phyloP scores from a whole-genome alignment of 345 rosid species.

The Arabidopsis thaliana region DNA sequence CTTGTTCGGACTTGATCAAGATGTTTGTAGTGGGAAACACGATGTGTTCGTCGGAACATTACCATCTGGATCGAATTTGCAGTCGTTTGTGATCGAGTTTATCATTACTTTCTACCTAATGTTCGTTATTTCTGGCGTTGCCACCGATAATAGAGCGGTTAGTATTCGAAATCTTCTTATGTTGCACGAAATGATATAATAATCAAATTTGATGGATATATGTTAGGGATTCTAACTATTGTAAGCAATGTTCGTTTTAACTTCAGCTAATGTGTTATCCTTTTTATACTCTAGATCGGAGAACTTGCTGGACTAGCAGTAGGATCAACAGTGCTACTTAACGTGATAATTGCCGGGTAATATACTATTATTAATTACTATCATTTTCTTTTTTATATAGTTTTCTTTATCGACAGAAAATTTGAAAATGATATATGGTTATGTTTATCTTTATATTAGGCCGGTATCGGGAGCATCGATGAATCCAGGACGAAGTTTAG shows the following conservation, averaged over 20 bases:
- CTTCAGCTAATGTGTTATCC: background rate
- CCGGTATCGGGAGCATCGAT: slow-evolving; percentile 87
- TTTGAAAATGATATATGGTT: background rate
- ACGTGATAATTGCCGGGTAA: slow-evolving; percentile 93
- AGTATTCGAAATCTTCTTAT: slow-evolving; percentile 38
- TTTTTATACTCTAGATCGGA: slow-evolving; percentile 60
- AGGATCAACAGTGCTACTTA: slow-evolving; percentile 82
- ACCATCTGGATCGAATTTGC: slow-evolving; percentile 72
- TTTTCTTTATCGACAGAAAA: background rate
- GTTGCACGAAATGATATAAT: background rate
- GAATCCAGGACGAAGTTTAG: slow-evolving; percentile 91
- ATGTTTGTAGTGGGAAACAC: slow-evolving; percentile 56
- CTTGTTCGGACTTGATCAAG: slow-evolving; percentile 53
- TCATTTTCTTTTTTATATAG: background rate
- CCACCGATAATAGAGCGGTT: slow-evolving; percentile 94
- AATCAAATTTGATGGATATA: background rate
- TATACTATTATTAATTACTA: background rate
- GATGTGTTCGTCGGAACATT: slow-evolving; percentile 76
- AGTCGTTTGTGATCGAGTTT: slow-evolving; percentile 84
- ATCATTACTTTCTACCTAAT: slow-evolving; percentile 93
- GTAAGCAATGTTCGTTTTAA: slow-evolving; percentile 12
- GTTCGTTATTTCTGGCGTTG: slow-evolving; percentile 87
- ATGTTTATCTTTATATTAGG: slow-evolving; percentile 37
- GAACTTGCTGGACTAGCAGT: slow-evolving; percentile 95
- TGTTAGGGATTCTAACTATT: background rate